Evolutionary conservation across 768 basidiomycete species (phyloP), one percentile per base, ranked within the genome.

Genomic region (Leucocoprinus birnbaumii): DNA sequence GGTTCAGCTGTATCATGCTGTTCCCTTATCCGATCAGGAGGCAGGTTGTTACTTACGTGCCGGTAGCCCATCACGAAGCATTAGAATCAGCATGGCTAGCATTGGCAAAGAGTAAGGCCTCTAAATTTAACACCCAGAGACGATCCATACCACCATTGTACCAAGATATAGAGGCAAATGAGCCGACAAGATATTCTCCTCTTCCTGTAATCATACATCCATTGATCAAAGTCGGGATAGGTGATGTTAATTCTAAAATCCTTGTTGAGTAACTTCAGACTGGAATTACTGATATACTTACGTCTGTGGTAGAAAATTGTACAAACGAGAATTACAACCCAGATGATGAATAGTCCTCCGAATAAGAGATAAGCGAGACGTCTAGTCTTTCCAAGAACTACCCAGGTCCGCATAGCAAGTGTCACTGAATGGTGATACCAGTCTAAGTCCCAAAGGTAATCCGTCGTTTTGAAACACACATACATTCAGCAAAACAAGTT

Each of bases 361-460:
- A 45, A 45, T 21, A 45, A 22, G 25, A 45, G 3, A 8, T 22
- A 45, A n/a, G 43, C 18, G n/a, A 45, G 21, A 3, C 18, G 43
- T 21, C 22, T 45, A 5, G 19, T 25, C 8, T 49, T 48, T 1
- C 49, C 40, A 38, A 47, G 49, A 13, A 56, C 48, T 9, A 48
- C 55, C 48, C 47, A 49, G 18, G 48, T 56, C 27, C 55, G 34
- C 14, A 56, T 16, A 13, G 55, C 25, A 3, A 56, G 46, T 22
- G 49, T 40, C 1, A 42, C 55, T 56, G 14, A 14, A n/a, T n/a
- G n/a, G 31, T 14, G 11, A n/a, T 19, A 19, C 40, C 8, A 19
- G 14, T 19, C n/a, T 14, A 46, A 45, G 1, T 22, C 11, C 2
- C 19, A 13, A 7, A 19, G 13, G 5, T 9, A 8, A 45, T 14